Conservation (phyloP, 2,329 filamentous ascomycete species). For the Beauveria asiatica region DNA sequence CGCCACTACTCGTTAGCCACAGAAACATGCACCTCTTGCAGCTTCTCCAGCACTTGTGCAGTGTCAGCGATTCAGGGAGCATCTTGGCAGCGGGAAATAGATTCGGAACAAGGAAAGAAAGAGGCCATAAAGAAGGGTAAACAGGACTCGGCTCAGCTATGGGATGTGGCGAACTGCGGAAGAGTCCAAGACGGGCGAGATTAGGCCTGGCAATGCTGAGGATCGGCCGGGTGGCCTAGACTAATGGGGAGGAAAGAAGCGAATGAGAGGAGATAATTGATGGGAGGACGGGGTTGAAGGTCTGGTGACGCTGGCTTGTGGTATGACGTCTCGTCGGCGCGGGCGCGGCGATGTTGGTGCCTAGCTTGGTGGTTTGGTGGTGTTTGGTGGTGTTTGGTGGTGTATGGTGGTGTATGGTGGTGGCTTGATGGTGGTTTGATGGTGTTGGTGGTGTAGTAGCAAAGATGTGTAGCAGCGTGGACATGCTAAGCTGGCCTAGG, state of each 20-base stretch:
- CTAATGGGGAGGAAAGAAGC: background rate
- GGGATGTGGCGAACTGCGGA: background rate
- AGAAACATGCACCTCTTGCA: background rate
- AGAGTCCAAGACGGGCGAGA: background rate
- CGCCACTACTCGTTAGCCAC: background rate
- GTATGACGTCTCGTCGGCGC: slow-evolving; percentile 8
- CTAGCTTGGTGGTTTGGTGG: background rate
- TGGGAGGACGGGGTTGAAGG: background rate
- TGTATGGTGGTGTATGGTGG: too few species aligned
- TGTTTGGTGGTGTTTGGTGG: background rate
- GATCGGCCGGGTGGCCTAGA: background rate
- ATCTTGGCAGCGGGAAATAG: slow-evolving; percentile 1
- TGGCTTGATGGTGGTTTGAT: too few species aligned
- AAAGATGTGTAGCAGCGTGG: too few species aligned
- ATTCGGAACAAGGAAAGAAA: background rate
- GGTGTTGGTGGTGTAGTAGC: too few species aligned
- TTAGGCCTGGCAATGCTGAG: background rate
- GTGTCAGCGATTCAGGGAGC: background rate
- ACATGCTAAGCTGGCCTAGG: too few species aligned
- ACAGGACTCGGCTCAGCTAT: background rate
- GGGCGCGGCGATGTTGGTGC: background rate
- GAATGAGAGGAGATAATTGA: background rate
- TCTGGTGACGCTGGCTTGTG: slow-evolving; percentile 10
- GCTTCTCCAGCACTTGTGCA: background rate
- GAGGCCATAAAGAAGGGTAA: background rate